phyloP scores from a whole-genome alignment of 306 rosid genomes.

The Castanospermum australe region DNA sequence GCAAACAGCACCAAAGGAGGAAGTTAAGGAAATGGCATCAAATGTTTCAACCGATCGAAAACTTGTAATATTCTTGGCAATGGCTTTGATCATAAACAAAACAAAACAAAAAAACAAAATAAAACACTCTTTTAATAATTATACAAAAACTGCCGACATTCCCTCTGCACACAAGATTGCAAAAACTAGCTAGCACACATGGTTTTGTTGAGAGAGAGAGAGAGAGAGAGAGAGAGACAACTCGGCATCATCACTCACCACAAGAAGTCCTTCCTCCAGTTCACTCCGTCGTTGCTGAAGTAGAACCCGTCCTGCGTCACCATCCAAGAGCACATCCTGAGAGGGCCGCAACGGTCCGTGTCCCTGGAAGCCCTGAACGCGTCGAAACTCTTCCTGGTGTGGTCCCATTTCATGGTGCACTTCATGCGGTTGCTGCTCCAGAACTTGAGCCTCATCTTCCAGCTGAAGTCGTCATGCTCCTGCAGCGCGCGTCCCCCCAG shows the following conservation, averaged over 20 bases:
- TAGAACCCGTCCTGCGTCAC: constrained; percentile 75
- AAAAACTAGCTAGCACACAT: no score
- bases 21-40: neutral
- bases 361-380: constrained; percentile 80
- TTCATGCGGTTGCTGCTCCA: constrained; percentile 57
- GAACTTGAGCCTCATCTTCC: constrained; percentile 49
- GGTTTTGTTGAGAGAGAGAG: neutral
- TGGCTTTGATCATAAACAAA: neutral
- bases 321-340: constrained; percentile 64
- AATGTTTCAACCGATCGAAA: neutral
- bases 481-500: constrained; percentile 86
- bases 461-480: constrained; percentile 79
- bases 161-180: neutral
- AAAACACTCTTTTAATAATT: neutral
- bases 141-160: neutral
- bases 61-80: neutral
- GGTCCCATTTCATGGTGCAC: constrained; percentile 86
- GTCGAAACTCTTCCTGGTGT: constrained; percentile 58
- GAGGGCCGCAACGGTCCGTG: constrained; percentile 46
- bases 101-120: no score
- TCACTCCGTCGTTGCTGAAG: constrained; percentile 75
- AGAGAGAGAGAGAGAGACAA: no score
- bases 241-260: constrained; percentile 44
- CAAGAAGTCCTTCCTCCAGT: constrained; percentile 71
- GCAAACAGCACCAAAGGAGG: neutral